Evolutionary conservation across 331 rosid genomes (phyloP), one percentile per base, ranked within the genome.

Genomic region (Arachis monticola): DNA sequence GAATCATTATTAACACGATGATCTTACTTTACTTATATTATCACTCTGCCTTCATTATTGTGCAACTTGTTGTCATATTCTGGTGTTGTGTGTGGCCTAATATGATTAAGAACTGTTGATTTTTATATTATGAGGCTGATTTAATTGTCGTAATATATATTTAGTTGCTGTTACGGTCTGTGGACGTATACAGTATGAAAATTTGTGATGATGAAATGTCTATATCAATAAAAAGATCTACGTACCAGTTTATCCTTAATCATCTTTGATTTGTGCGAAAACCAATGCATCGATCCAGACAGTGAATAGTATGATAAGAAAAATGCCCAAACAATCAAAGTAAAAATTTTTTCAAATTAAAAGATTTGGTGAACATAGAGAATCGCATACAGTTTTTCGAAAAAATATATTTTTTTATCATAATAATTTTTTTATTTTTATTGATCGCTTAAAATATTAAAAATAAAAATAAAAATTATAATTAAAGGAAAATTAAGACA

Each of bases 221-320:
- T 5, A 67, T 50, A 77, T 73, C 27, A 82, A 59, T 63, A 45
- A 77, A 64, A 14, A 77, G 40, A 35, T 35, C 22, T 17, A 17
- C 22, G 12, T 35, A 42, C 38, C 13, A 35, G 47, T 2, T 73
- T 50, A 58, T 68, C 13, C 44, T 64, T 42, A 66, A 31, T 73
- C 42, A 17, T 67, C 32, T 52, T 48, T 60, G 31, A 66, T 67
- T 64, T 64, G 61, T 27, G 22, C 8, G 63, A 60, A 67, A 64
- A 63, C 50, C 51, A 6, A 14, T 30, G 81, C 69, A 46, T 46
- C 45, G 48, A 31, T 72, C 74, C 74, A 75, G 74, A 78, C 64
- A 55, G 32, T 52, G 69, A 46, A 51, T 70, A 12, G 51, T 17
- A 2, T 35, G 3, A 35, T 78, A 31, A 40, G 58, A 51, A 51